phyloP scores from a whole-genome alignment of 1,284 basidiomycete genomes.

The Heterobasidion annosum region DNA sequence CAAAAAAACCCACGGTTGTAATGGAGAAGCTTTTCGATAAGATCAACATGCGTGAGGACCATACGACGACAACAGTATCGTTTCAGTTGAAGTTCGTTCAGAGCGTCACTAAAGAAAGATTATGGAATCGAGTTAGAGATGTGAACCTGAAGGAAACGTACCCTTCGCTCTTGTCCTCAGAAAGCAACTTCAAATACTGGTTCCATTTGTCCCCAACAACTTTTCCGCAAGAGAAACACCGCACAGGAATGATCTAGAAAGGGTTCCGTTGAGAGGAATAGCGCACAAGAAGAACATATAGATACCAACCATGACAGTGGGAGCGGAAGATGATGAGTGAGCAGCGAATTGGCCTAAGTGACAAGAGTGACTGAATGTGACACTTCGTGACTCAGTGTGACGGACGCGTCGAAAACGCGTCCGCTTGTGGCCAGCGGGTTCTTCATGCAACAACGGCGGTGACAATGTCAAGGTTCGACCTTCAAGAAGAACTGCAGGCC shows the following conservation, averaged over 20 bases:
- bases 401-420: conserved; percentile 2
- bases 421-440: background rate
- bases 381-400: background rate
- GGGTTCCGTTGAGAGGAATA: background rate
- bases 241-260: conserved; percentile 72
- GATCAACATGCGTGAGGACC: conserved; percentile 95
- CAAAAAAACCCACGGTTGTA: conserved; percentile 69
- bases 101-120: conserved; percentile 60
- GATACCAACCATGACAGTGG: background rate
- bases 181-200: conserved; percentile 72
- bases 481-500: conserved; percentile 67
- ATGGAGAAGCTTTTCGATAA: conserved; percentile 93
- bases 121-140: background rate
- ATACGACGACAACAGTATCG: conserved; percentile 96
- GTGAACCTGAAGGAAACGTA: conserved; percentile 26
- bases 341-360: background rate
- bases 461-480: conserved; percentile 41
- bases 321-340: background rate
- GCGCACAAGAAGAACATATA: background rate
- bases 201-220: conserved; percentile 93
- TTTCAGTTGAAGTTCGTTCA: conserved; percentile 87
- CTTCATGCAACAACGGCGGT: conserved; percentile 12
- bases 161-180: conserved; percentile 80
- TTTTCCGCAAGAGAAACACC: conserved; percentile 90
- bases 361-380: too few relatives aligned